phyloP scores from a whole-genome alignment of 2,329 filamentous ascomycete species.

The Clarireedia paspali region DNA sequence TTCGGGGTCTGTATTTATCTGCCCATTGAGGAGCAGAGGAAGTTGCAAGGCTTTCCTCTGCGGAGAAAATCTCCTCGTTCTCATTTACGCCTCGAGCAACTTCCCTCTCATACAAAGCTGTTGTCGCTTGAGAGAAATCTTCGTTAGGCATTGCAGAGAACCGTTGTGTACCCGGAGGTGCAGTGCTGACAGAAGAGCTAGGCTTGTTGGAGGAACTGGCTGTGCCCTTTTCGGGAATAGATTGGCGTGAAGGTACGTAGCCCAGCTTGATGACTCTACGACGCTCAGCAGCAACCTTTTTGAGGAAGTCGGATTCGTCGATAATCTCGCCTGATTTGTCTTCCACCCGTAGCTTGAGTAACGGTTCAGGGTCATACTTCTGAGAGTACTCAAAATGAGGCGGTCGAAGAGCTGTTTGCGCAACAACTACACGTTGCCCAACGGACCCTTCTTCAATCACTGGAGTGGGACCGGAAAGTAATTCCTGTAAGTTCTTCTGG shows the following conservation, averaged over 20 bases:
- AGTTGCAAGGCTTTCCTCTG: slow-evolving; percentile 70
- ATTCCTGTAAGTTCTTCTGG: slow-evolving; percentile 42
- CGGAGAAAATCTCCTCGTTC: slow-evolving; percentile 91
- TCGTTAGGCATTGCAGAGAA: slow-evolving; percentile 65
- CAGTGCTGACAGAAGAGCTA: slow-evolving; percentile 34
- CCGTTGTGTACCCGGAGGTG: slow-evolving; percentile 50
- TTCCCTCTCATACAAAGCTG: slow-evolving; percentile 85
- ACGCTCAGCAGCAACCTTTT: slow-evolving; percentile 49
- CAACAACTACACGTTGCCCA: background rate
- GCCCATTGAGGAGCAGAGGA: slow-evolving; percentile 67
- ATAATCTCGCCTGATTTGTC: slow-evolving; percentile 53
- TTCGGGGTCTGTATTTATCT: slow-evolving; percentile 77
- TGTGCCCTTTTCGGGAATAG: slow-evolving; percentile 27
- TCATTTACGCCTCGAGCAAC: slow-evolving; percentile 85
- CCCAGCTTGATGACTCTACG: slow-evolving; percentile 56
- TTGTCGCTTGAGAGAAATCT: slow-evolving; percentile 80
- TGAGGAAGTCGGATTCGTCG: slow-evolving; percentile 51
- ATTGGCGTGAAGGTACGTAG: slow-evolving; percentile 55
- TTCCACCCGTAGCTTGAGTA: slow-evolving; percentile 54
- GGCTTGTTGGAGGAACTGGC: slow-evolving; percentile 28
- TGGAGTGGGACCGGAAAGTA: slow-evolving; percentile 34
- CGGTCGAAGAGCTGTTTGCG: slow-evolving; percentile 18
- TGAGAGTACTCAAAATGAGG: slow-evolving; percentile 33
- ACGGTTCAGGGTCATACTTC: slow-evolving; percentile 55
- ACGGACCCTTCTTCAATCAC: slow-evolving; percentile 24